Base-by-base conservation (phyloP, 2,329 filamentous ascomycete genomes). In the Colletotrichum higginsianum region DNA sequence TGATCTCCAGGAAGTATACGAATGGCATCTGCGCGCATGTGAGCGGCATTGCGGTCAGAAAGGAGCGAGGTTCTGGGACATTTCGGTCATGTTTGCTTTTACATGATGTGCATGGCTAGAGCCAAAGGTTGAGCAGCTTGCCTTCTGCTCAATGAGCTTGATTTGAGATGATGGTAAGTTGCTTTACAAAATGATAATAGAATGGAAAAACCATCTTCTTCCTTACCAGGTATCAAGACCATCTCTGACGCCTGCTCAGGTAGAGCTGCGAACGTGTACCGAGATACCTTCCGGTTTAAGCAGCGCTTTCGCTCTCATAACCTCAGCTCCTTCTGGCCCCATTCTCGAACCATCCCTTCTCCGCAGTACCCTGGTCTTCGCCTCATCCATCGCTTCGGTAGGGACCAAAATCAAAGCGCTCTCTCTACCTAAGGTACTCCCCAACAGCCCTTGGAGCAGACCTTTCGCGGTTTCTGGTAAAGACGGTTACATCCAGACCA, bases 291-390 rank as follows among this genome's bases (percentile, higher is more conserved):
- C 46, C 52, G 64, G 44, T n/a, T 40, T 47, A 60, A 40, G 50
- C 68, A 52, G 64, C 52, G 58, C 64, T 52, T 57, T 44, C 44
- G 57, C 52, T 67, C 67, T 67, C 67, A 49, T 61, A 63, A 71
- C 46, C 46, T 53, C 57, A 15, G 23, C 9, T 26, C 21, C 18
- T 58, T 58, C 30, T 71, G 50, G 44, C 40, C 57, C 52, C 64
- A 55, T 62, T 44, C 60, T 63, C 68, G 58, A 67, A 26, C 46
- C 52, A 71, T 60, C 64, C 6, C 35, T 30, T 47, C 64, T 40
- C 57, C 38, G 46, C 50, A 55, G 4, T 44, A 71, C 44, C 12
- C 35, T 49, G 21, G 50, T 16, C 15, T 42, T 18, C 52, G 16
- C 21, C 63, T 66, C 42, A 18, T n/a, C 13, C 18, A 40, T 18